Evolutionary conservation across 805 yeast species (phyloP).

Genomic region (Saturnispora gosingensis): DNA sequence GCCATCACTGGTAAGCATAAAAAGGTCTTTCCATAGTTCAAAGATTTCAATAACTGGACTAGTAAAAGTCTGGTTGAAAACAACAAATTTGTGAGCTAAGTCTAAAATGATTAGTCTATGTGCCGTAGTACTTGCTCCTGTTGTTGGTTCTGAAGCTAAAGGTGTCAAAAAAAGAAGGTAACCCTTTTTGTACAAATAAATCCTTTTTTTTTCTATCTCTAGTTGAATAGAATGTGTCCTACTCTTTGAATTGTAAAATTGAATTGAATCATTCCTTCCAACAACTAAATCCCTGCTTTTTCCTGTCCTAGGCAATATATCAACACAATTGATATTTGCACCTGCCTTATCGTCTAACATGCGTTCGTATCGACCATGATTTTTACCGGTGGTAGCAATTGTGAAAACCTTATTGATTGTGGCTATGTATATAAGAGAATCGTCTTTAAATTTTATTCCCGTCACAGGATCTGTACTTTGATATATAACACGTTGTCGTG

Average conservation of each 20-base stretch:
- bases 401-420: slow-evolving; percentile 67
- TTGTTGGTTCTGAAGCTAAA: slow-evolving; percentile 27
- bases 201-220: slow-evolving; percentile 45
- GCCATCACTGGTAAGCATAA: slow-evolving; percentile 67
- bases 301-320: slow-evolving; percentile 21
- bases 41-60: slow-evolving; percentile 54
- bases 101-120: slow-evolving; percentile 63
- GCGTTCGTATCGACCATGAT: slow-evolving; percentile 51
- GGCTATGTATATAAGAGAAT: slow-evolving; percentile 53
- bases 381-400: slow-evolving; percentile 69
- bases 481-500: slow-evolving; percentile 73
- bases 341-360: slow-evolving; percentile 40
- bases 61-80: slow-evolving; percentile 61
- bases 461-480: slow-evolving; percentile 76
- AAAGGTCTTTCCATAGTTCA: slow-evolving; percentile 45
- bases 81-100: slow-evolving; percentile 54
- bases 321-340: slow-evolving; percentile 41
- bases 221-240: slow-evolving; percentile 46
- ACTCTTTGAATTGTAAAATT: slow-evolving; percentile 49
- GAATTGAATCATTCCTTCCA: slow-evolving; percentile 54
- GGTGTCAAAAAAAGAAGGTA: slow-evolving; percentile 45
- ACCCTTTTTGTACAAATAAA: slow-evolving; percentile 35
- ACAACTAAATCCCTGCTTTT: slow-evolving; percentile 39
- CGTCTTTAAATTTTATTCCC: slow-evolving; percentile 51
- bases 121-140: slow-evolving; percentile 25